Conservation (phyloP, 805 yeast genomes). For the Wickerhamiella parazyma region DNA sequence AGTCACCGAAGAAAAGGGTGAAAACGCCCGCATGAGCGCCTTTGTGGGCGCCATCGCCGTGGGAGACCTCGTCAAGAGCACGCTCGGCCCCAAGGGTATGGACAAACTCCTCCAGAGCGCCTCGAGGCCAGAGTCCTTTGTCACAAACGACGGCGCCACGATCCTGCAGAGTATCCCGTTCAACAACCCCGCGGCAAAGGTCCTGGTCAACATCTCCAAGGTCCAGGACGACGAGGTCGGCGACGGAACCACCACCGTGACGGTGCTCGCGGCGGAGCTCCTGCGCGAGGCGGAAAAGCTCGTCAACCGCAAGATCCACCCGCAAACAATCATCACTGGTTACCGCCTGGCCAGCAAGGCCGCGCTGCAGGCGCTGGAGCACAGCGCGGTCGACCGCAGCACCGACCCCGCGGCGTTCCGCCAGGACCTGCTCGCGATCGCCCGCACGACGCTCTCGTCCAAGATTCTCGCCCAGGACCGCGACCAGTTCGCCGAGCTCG, state of each 20-base stretch:
- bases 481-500: constrained; percentile 72
- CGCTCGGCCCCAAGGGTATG: constrained; percentile 98
- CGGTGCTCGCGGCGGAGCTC: constrained; percentile 87
- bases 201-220: constrained; percentile 83
- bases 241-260: constrained; percentile 95
- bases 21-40: constrained; percentile 91
- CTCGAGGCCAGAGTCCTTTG: constrained; percentile 50
- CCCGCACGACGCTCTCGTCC: constrained; percentile 86
- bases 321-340: constrained; percentile 95
- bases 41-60: constrained; percentile 99
- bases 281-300: constrained; percentile 89
- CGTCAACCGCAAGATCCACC: constrained; percentile 87
- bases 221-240: constrained; percentile 98
- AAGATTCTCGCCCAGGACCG: constrained; percentile 93
- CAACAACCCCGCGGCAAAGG: constrained; percentile 96
- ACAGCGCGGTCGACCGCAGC: constrained; percentile 63
- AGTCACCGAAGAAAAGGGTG: constrained; percentile 95
- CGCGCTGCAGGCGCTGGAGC: constrained; percentile 71
- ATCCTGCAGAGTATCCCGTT: constrained; percentile 85
- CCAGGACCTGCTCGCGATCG: constrained; percentile 69
- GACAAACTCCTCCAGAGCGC: constrained; percentile 87
- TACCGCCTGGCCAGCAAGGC: constrained; percentile 76
- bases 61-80: constrained; percentile 87
- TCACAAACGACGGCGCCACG: constrained; percentile 98
- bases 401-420: constrained; percentile 45